phyloP scores from a whole-genome alignment of 2,329 filamentous ascomycete species.

The Fusarium globosum region DNA sequence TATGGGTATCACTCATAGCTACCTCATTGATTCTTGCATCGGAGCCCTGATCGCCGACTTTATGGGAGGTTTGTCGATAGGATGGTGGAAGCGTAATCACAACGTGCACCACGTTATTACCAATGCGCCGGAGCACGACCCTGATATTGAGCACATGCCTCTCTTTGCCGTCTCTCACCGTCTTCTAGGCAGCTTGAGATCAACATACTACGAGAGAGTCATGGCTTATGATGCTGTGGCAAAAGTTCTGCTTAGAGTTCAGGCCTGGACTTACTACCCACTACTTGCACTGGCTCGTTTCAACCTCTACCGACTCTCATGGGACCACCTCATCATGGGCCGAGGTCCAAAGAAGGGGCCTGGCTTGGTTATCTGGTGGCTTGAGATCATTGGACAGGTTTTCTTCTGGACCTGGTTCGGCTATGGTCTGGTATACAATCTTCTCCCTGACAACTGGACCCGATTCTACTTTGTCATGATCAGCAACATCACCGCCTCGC shows the following conservation, averaged over 20 bases:
- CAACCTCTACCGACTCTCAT: conserved; percentile 86
- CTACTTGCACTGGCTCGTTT: conserved; percentile 85
- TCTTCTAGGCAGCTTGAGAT: conserved; percentile 77
- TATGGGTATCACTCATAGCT: conserved; percentile 96
- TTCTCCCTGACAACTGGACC: conserved; percentile 74
- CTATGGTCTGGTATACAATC: conserved; percentile 80
- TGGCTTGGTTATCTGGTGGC: conserved; percentile 84
- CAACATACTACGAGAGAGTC: conserved; percentile 84
- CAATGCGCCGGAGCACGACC: conserved; percentile 94
- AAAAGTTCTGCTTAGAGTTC: conserved; percentile 75
- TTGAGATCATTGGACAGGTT: conserved; percentile 80
- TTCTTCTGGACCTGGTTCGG: conserved; percentile 92
- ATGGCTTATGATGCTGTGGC: conserved; percentile 84
- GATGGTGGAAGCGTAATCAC: conserved; percentile 98
- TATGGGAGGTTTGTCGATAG: conserved; percentile 86
- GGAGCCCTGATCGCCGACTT: conserved; percentile 93
- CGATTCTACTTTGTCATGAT: conserved; percentile 81
- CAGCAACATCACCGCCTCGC: conserved; percentile 83
- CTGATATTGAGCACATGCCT: conserved; percentile 92
- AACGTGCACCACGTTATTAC: conserved; percentile 98
- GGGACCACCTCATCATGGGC: conserved; percentile 77
- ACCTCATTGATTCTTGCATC: conserved; percentile 83
- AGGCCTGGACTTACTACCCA: conserved; percentile 86
- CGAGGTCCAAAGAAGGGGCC: conserved; percentile 79
- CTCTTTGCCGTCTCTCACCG: conserved; percentile 89